phyloP scores from a whole-genome alignment of 148 eudicot species.

The Vaccinium corymbosum region DNA sequence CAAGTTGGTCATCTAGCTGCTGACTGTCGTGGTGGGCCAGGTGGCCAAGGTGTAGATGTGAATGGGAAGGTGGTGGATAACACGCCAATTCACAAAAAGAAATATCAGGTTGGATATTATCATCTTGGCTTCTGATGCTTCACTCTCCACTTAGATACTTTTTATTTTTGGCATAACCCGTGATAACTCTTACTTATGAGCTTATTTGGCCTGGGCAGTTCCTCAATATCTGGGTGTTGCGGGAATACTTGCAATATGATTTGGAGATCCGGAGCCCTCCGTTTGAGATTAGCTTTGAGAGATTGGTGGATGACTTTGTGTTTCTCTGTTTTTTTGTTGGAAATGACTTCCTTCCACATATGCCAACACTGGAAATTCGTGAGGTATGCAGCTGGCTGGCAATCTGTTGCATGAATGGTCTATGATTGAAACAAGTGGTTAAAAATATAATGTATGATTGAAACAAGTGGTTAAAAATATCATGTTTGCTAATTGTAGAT shows the following conservation, averaged over 20 bases:
- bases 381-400: conserved; percentile 54
- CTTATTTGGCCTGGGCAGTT: conserved; percentile 46
- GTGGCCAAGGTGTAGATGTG: conserved; percentile 29
- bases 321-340: conserved; percentile 99
- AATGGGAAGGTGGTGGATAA: conserved; percentile 53
- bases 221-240: conserved; percentile 87
- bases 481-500: neutral
- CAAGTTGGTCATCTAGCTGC: conserved; percentile 97
- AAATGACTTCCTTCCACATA: conserved; percentile 99
- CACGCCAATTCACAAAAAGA: conserved; percentile 83
- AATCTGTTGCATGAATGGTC: neutral
- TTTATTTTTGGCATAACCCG: neutral
- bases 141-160: neutral
- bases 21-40: conserved; percentile 64
- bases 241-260: conserved; percentile 93
- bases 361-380: conserved; percentile 97
- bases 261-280: conserved; percentile 73
- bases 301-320: conserved; percentile 92
- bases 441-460: neutral
- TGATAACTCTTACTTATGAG: neutral
- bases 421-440: conserved; percentile 8
- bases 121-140: conserved; percentile 5
- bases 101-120: conserved; percentile 70
- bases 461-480: conserved; percentile 4
- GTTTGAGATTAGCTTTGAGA: conserved; percentile 68